Base-by-base conservation (phyloP, 2,329 filamentous ascomycete genomes). In the Colletotrichum musicola region DNA sequence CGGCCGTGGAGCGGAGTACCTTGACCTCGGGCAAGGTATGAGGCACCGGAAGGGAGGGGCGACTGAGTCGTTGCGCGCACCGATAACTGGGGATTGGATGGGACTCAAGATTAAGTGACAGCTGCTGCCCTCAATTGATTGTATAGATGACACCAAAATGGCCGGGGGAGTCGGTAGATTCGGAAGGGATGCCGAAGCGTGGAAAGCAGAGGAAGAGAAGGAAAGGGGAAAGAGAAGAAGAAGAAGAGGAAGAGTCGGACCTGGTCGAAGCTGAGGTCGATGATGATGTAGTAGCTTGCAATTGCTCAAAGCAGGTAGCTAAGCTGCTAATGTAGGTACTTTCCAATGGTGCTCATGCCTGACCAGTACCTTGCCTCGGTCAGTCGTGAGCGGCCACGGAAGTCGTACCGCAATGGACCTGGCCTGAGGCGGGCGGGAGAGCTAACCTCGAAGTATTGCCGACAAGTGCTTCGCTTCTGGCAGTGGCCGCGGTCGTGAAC, bases 61-160 rank as follows among this genome's bases (percentile, higher is more conserved):
- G 66, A 69, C 62, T 69, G 66, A 69, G 66, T 66, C 66, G 66
- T 66, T 69, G 44, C 56, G 35, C 62, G 51, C 55, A 60, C 62
- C 42, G 56, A 66, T 66, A 66, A 69, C 44, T 69, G 66, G 66
- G 44, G 66, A 57, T 50, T 40, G 25, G 55, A 66, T 57, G 66
- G 66, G 56, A 66, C 62, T 50, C 38, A 68, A 69, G 62, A 61
- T 69, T 66, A 66, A 69, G 63, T 46, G 62, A 56, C 50, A 60
- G 50, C 42, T 69, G 30, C 46, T 55, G 42, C 62, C 40, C 49
- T 66, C 49, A 65, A 68, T 68, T 65, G 62, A 51, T 64, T 66
- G 62, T 66, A 61, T 65, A 51, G 62, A 60, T 60, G 66, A 53
- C 35, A 66, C 66, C 25, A 30, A 16, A n/a, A 14, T 42, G 59